phyloP scores from a whole-genome alignment of 2,329 filamentous ascomycete species.

The Exophiala phaeomuriformis region DNA sequence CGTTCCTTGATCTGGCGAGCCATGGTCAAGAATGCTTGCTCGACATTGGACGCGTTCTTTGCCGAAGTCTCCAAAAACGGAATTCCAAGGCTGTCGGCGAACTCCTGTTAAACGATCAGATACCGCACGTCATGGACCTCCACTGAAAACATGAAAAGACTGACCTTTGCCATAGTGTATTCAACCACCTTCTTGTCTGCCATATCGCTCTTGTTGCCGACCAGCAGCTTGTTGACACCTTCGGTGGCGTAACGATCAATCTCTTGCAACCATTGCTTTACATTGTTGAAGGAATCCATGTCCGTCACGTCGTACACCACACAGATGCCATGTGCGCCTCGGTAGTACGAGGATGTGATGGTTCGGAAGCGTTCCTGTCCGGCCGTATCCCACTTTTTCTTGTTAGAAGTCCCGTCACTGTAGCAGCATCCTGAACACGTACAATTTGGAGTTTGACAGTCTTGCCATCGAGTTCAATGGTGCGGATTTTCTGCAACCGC shows the following conservation, averaged over 20 bases:
- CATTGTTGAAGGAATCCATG: conserved; percentile 99
- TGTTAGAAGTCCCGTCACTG: conserved; percentile 26
- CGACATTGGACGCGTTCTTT: conserved; percentile 99
- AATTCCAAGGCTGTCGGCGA: conserved; percentile 96
- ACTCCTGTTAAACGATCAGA: conserved; percentile 58
- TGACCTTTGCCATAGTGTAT: conserved; percentile 97
- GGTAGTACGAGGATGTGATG: conserved; percentile 99
- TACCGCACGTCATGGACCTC: neutral
- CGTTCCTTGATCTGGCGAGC: conserved; percentile 99
- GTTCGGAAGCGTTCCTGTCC: conserved; percentile 99
- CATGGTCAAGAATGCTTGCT: conserved; percentile 99
- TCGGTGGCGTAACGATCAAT: conserved; percentile 99
- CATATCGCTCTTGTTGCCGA: conserved; percentile 99
- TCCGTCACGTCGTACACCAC: conserved; percentile 99
- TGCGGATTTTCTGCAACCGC: conserved; percentile 83
- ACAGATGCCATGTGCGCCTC: conserved; percentile 97
- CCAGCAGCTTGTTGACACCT: conserved; percentile 97
- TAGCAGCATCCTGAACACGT: conserved; percentile 38
- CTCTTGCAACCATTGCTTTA: conserved; percentile 99
- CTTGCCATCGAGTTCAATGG: conserved; percentile 98
- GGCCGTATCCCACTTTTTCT: conserved; percentile 86
- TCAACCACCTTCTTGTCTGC: conserved; percentile 99
- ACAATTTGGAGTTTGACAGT: conserved; percentile 99
- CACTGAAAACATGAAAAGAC: conserved; percentile 27
- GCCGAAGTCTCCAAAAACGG: conserved; percentile 99